Conservation (phyloP, 2,329 filamentous ascomycete species). For the Diaporthe citrichinensis region DNA sequence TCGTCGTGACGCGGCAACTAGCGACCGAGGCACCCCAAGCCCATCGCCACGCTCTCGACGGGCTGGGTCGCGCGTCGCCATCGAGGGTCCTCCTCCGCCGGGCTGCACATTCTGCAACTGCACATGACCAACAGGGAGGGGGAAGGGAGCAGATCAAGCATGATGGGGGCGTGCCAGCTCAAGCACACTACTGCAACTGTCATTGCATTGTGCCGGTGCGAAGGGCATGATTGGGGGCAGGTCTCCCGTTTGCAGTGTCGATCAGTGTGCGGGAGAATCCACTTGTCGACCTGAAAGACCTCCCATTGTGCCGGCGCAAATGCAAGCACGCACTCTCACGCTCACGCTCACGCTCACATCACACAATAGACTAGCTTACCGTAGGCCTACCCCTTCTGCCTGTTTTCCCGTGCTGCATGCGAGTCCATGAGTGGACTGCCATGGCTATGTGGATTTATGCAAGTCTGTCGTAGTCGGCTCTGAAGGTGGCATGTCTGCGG, state of each 20-base stretch:
- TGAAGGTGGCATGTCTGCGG: background rate
- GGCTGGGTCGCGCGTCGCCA: background rate
- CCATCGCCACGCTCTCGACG: background rate
- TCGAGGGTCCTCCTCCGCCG: background rate
- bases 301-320: slow-evolving; percentile 9
- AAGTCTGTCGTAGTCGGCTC: background rate
- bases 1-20: background rate
- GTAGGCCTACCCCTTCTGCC: background rate
- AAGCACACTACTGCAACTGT: slow-evolving; percentile 19
- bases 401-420: background rate
- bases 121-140: slow-evolving; percentile 11
- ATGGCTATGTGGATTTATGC: background rate
- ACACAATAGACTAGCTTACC: background rate
- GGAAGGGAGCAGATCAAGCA: background rate
- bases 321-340: background rate
- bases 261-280: slow-evolving; percentile 6
- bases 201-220: slow-evolving; percentile 18
- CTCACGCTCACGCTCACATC: background rate
- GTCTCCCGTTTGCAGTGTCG: slow-evolving; percentile 33
- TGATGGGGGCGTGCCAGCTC: slow-evolving; percentile 11
- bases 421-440: background rate
- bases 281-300: background rate
- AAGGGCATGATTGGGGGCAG: slow-evolving; percentile 24
- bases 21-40: background rate
- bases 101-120: background rate